Base-by-base conservation (phyloP, 805 yeast genomes). In the Teunomyces barrocoloradensis region DNA sequence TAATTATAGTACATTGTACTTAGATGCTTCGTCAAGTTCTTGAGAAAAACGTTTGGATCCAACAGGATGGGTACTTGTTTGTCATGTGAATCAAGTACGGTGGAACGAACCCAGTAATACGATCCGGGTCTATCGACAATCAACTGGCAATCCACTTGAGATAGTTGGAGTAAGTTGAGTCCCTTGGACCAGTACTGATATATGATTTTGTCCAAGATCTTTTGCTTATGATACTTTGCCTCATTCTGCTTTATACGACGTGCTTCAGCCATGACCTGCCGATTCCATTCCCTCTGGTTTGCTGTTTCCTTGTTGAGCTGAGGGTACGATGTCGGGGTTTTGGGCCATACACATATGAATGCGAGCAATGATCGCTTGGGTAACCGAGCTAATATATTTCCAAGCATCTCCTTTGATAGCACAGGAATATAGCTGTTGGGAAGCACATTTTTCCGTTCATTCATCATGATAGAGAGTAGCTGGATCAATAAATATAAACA, bases 71-170 rank as follows among this genome's bases (percentile, higher is more conserved):
- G 57, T 2, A 57, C 59, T 25, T 68, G 69, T 12, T 56, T 49
- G 9, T 58, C 66, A 42, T 52, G 44, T 2, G 69, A 53, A 45
- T 78, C 69, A 43, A 61, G 65, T 0, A 76, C 79, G 2, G 75
- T 70, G 4, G 82, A 78, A 44, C 73, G 71, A 1, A 69, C 62
- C 84, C 84, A 80, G 29, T 59, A 59, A 54, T 64, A 74, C 3
- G 68, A 46, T 33, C 63, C 64, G 0, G 90, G 83, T 48, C 78
- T 75, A 54, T 84, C 86, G 2, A 86, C 78, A 38, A 86, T 68
- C 38, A 77, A 57, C 53, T 84, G 87, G 45, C 85, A 79, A 54
- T 87, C 94, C 4, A 86, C 65, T 50, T 85, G 89, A 0, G 94
- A 84, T 35, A 82, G 58, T 58, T 87, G 95, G 13, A 82, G 68